Evolutionary conservation across 345 rosid genomes (phyloP).

Genomic region (Salix brachista): DNA sequence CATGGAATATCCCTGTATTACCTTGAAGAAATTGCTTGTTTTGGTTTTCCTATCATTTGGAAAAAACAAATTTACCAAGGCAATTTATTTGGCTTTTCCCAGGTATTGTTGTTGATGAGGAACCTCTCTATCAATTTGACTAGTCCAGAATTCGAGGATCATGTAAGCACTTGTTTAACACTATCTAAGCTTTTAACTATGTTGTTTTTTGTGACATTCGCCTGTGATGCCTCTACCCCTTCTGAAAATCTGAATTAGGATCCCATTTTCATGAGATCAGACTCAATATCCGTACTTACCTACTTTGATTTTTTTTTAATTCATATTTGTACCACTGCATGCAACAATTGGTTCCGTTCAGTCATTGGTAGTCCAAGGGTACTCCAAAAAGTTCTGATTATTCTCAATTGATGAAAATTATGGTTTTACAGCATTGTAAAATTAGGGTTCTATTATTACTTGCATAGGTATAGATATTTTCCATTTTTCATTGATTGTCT

Average conservation of each 20-base stretch:
- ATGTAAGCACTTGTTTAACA: slow-evolving; percentile 44
- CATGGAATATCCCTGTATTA: no score
- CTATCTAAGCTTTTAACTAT: not conserved
- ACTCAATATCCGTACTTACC: not conserved
- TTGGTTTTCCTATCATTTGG: not conserved
- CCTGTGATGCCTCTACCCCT: not conserved
- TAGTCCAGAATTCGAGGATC: slow-evolving; percentile 75
- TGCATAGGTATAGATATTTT: not conserved
- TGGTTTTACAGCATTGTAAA: not conserved
- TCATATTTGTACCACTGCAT: not conserved
- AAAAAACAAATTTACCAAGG: not conserved
- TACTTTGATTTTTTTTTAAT: not conserved
- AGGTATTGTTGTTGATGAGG: slow-evolving; percentile 74
- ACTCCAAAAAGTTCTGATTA: not conserved
- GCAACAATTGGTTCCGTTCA: not conserved
- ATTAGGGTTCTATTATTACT: not conserved
- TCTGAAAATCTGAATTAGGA: not conserved
- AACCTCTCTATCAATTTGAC: slow-evolving; percentile 66
- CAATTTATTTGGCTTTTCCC: slow-evolving; percentile 20
- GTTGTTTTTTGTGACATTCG: not conserved
- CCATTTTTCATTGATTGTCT: not conserved
- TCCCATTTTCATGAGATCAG: not conserved
- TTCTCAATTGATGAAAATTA: not conserved
- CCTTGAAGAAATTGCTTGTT: not conserved
- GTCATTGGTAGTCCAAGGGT: not conserved